A percentile compares a stretch with the other conserved stretches of the same genome.
phyloP scores from a whole-genome alignment of 257 asterid species.

The Sherardia arvensis region DNA sequence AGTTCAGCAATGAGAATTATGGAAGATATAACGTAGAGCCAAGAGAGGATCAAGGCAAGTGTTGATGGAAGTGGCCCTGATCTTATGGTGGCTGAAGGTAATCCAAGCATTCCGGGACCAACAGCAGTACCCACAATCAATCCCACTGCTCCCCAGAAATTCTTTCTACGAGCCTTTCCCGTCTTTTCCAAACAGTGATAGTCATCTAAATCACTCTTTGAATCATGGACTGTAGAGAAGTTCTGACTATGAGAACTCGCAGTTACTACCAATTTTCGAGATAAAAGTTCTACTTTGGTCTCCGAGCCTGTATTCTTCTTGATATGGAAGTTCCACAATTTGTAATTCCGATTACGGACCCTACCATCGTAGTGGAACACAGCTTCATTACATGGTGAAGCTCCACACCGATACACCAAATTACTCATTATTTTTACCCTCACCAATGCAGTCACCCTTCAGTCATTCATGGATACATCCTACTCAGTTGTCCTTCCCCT shows the following conservation, averaged over 20 bases:
- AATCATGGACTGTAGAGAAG: not conserved
- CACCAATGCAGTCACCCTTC: not conserved
- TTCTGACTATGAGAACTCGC: not conserved
- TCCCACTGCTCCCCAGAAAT: conserved; percentile 34
- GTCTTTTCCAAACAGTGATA: conserved; percentile 3
- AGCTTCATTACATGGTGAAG: not conserved
- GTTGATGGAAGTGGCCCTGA: conserved; percentile 31
- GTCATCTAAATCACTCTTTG: not conserved
- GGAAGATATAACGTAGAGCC: conserved; percentile 33
- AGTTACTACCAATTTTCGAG: not conserved
- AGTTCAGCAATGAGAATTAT: conserved; percentile 36
- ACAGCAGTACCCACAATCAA: conserved; percentile 33
- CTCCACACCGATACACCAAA: not conserved
- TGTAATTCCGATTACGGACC: not conserved
- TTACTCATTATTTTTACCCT: not conserved
- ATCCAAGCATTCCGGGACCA: conserved; percentile 36
- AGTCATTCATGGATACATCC: not conserved
- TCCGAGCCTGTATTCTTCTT: not conserved
- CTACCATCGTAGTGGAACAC: not conserved
- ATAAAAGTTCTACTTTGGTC: not conserved
- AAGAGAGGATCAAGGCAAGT: conserved; percentile 21
- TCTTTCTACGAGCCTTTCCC: conserved; percentile 13
- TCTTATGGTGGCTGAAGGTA: conserved; percentile 28
- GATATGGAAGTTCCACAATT: not conserved
- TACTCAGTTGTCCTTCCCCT: not conserved